Base-by-base conservation (phyloP, 2,329 filamentous ascomycete genomes). In the Neopestalotiopsis clavispora region DNA sequence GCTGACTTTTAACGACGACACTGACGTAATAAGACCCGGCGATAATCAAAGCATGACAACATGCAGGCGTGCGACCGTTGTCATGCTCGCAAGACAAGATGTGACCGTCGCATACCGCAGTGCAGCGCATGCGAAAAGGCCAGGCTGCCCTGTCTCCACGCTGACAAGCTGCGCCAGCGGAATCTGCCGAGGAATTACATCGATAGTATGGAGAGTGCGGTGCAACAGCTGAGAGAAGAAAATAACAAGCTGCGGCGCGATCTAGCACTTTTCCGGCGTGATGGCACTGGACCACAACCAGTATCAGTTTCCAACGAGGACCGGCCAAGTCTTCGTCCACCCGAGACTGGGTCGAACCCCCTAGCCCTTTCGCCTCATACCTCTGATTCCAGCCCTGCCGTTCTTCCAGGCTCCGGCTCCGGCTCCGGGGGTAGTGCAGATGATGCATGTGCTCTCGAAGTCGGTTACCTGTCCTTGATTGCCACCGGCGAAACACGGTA, bases 31-130 rank as follows among this genome's bases (percentile, higher is more conserved):
- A 17, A 32, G 13, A 32, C 10, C 17, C 9, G 34, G 28, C 59
- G 17, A 4, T 12, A 23, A 23, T 20, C 59, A 40, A 32, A n/a
- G 20, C 30, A 40, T 12, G 56, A 12, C 20, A n/a, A 61, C 14
- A 61, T 61, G 59, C 59, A 61, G 32, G 59, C 59, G 17, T 61
- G 59, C 32, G 59, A 61, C 34, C 59, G 59, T n/a, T 61, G 59
- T 28, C 59, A 61, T 61, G 59, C 59, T 13, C 59, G 59, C 59
- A 61, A 61, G 59, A 61, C 59, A 9, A 30, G 59, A 23, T 61
- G 59, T 28, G 59, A 61, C 59, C 59, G 59, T 32, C 59, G 59
- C n/a, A 32, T 61, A n/a, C 59, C 59, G 20, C 59, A 61, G 30
- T 61, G 59, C 13, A 61, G 59, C 59, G 59, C 59, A 3, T 61